Base-by-base conservation (phyloP, 2,329 filamentous ascomycete species). In the Penicillium sp. region DNA sequence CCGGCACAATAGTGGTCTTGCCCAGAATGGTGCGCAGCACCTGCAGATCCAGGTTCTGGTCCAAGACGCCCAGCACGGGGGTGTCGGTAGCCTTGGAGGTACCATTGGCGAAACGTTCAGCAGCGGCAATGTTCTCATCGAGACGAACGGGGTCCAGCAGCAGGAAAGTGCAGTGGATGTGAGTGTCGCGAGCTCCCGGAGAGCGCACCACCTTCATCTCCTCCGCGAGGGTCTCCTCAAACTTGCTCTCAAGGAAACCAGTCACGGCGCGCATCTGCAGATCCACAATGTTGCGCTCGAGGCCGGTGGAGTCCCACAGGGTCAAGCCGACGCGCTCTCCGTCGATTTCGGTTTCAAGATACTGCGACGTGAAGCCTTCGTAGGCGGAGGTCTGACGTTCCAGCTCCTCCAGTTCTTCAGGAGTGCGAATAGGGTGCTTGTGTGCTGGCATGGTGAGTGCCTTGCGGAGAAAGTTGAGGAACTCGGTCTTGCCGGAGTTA, bases 161-260 rank as follows among this genome's bases (percentile, higher is more conserved):
- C 55, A 98, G 82, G 77, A 99, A 96, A 54, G 92, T 92, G 65
- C 91, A 96, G 73, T 99, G 95, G 64, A 99, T 96, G 74, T 99
- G 95, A 50, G 93, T 97, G 79, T 99, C 95, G 73, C 92, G 90
- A 63, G 91, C 90, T 55, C 93, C 93, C 26, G 95, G 93, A 52
- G 93, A 92, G 68, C 95, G 90, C 60, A 97, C 83, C 47, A 99
- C 93, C 80, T 97, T 98, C 84, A 96, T 96, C 80, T 99, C 95
- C 77, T 99, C 95, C 49, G 87, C 87, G 73, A 99, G 96, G 0
- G 95, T 98, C 70, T 99, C 95, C 74, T 99, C 93, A 67, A 99
- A 99, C 76, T 98, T 98, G 80, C 90, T 93, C 80, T 99, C 95
- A 58, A 99, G 81, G 78, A 99, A 99, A 9, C 89, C 84, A 33